Percentiles rank a stretch among this genome's conserved stretches.
Conservation (phyloP, 2,329 filamentous ascomycete genomes). For the Colletotrichum eleusines region DNA sequence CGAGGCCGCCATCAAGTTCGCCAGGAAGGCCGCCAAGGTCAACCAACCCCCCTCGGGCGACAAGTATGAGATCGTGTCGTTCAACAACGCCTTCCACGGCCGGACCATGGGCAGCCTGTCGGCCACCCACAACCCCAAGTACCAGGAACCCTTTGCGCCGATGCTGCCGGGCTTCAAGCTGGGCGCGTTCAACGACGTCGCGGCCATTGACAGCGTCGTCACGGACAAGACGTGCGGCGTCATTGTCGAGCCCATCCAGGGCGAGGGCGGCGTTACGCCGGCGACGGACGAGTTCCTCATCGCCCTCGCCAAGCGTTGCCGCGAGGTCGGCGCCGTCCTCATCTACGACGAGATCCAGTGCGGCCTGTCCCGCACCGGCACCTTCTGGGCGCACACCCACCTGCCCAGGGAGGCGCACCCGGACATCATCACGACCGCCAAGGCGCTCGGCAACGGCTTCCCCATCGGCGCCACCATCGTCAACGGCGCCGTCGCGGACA, state of each 20-base stretch:
- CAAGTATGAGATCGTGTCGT: conserved; percentile 90
- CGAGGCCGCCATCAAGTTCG: conserved; percentile 97
- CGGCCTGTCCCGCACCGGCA: conserved; percentile 87
- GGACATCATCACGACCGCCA: conserved; percentile 93
- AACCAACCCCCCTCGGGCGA: conserved; percentile 68
- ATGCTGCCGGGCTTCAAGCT: conserved; percentile 96
- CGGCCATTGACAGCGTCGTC: conserved; percentile 77
- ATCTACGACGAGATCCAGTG: conserved; percentile 99
- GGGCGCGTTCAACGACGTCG: conserved; percentile 86
- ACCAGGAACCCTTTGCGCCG: conserved; percentile 92
- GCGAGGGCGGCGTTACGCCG: conserved; percentile 91
- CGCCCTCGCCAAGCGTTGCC: conserved; percentile 86
- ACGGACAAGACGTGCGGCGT: conserved; percentile 92
- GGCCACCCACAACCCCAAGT: conserved; percentile 98
- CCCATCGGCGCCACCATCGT: conserved; percentile 82
- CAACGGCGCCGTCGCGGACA: conserved; percentile 55
- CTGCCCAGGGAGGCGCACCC: conserved; percentile 86
- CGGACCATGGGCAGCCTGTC: conserved; percentile 95
- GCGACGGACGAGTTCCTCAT: conserved; percentile 86
- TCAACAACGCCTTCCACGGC: conserved; percentile 93
- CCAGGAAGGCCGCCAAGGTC: conserved; percentile 87
- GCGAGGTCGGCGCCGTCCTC: conserved; percentile 87
- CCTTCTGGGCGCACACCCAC: conserved; percentile 87
- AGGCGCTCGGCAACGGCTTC: conserved; percentile 96
- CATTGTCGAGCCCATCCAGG: conserved; percentile 96